Evolutionary conservation across 1,284 basidiomycete species (phyloP).

Genomic region (Fomitopsis palustris): DNA sequence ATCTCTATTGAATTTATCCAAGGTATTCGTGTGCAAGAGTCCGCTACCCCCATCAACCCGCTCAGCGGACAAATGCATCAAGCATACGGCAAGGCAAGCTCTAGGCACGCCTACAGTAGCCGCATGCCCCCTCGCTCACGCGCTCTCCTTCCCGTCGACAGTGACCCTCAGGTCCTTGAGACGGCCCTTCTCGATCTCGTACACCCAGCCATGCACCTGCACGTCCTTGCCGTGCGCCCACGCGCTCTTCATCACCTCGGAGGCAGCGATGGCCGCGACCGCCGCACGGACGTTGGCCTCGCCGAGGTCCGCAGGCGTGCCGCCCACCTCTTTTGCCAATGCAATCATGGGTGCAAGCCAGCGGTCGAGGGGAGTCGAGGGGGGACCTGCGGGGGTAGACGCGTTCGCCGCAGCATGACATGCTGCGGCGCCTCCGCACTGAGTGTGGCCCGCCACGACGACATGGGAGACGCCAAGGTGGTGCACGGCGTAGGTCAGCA

Average conservation of each 20-base stretch:
- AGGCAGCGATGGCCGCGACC: conserved; percentile 69
- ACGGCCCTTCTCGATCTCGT: conserved; percentile 67
- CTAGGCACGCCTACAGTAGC: neutral
- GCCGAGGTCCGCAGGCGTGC: conserved; percentile 46
- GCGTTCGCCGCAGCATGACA: conserved; percentile 42
- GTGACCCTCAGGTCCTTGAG: conserved; percentile 65
- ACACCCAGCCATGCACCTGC: conserved; percentile 84
- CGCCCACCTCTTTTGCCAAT: conserved; percentile 46
- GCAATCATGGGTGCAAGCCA: conserved; percentile 74
- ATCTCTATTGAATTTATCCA: too few relatives aligned
- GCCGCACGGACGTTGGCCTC: conserved; percentile 76
- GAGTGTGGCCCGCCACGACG: conserved; percentile 77
- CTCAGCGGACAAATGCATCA: neutral
- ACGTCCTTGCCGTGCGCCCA: conserved; percentile 72
- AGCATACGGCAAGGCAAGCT: neutral
- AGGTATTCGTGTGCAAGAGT: too few relatives aligned
- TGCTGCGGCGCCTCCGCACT: conserved; percentile 77
- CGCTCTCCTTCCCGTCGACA: conserved; percentile 12
- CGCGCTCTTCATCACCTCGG: conserved; percentile 61
- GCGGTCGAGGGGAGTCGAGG: conserved; percentile 54
- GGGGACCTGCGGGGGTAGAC: conserved; percentile 28
- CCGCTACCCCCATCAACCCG: too few relatives aligned
- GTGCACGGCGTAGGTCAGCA: conserved; percentile 80
- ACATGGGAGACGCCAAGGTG: conserved; percentile 82
- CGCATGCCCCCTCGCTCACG: neutral